A percentile compares a stretch with the other conserved stretches of the same genome.
Conservation (phyloP, 805 yeast genomes). For the Candida ovalis region DNA sequence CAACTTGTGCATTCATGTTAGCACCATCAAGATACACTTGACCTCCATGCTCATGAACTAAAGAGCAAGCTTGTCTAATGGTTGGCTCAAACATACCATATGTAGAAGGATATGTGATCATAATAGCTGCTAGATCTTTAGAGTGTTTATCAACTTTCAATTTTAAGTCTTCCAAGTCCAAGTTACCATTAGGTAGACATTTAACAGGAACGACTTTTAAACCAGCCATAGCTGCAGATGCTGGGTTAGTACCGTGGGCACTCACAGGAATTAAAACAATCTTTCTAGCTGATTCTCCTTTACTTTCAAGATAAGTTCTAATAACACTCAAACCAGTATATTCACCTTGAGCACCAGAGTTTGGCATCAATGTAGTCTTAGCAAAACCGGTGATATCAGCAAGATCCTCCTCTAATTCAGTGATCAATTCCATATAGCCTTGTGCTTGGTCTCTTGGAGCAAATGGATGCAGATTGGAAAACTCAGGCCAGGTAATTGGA, state of each 20-base stretch:
- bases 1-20: conserved; percentile 99
- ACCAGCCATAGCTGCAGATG: conserved; percentile 97
- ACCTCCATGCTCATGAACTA: conserved; percentile 83
- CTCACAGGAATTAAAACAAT: conserved; percentile 93
- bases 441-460: conserved; percentile 85
- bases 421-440: conserved; percentile 76
- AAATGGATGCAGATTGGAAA: conserved; percentile 85
- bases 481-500: conserved; percentile 93
- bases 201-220: conserved; percentile 89
- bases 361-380: conserved; percentile 90
- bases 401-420: conserved; percentile 77
- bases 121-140: conserved; percentile 76
- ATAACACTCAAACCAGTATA: conserved; percentile 90
- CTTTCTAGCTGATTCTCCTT: conserved; percentile 71
- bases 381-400: conserved; percentile 92
- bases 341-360: conserved; percentile 99
- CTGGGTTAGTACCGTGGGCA: conserved; percentile 99
- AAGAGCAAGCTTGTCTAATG: conserved; percentile 77
- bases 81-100: conserved; percentile 96
- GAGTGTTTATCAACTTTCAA: conserved; percentile 68
- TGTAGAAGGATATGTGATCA: conserved; percentile 98
- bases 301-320: conserved; percentile 64
- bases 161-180: conserved; percentile 73
- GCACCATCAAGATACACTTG: conserved; percentile 98
- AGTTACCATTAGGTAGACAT: conserved; percentile 80